Conservation (phyloP, 2,329 filamentous ascomycete species). For the Hypoxylon sp. region DNA sequence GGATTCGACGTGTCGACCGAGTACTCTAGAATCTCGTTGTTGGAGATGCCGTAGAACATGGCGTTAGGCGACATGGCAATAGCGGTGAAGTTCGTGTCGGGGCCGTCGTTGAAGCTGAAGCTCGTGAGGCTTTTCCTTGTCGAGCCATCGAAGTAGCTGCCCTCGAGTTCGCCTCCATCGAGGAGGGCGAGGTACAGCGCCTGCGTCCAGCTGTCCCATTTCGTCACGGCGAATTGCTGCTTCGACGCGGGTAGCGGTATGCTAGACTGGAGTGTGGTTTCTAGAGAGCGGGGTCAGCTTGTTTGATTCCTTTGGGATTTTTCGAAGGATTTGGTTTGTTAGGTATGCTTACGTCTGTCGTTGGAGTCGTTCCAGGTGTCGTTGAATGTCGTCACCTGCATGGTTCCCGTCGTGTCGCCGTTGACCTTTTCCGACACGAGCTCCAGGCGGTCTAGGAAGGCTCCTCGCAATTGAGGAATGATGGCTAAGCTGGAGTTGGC, state of each 20-base stretch:
- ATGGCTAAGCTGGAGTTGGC: conserved; percentile 39
- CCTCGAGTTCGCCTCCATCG: conserved; percentile 20
- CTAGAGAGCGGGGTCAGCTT: conserved; percentile 19
- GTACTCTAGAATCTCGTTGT: conserved; percentile 40
- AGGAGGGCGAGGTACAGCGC: conserved; percentile 37
- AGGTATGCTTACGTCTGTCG: conserved; percentile 25
- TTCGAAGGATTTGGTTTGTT: conserved; percentile 1
- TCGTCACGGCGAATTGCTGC: conserved; percentile 38
- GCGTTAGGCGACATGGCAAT: conserved; percentile 41
- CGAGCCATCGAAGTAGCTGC: conserved; percentile 30
- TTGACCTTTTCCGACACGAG: conserved; percentile 30
- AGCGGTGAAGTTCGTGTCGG: conserved; percentile 37
- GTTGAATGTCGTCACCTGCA: conserved; percentile 33
- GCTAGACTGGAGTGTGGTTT: conserved; percentile 26
- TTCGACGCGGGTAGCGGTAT: conserved; percentile 27
- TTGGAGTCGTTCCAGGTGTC: conserved; percentile 32
- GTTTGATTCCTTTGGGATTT: background rate
- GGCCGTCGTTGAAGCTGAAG: conserved; percentile 38
- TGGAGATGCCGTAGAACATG: conserved; percentile 42
- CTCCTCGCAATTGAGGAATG: conserved; percentile 29
- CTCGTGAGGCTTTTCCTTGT: conserved; percentile 28
- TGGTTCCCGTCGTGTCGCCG: conserved; percentile 21
- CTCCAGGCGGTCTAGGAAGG: conserved; percentile 31
- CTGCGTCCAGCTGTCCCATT: conserved; percentile 38
- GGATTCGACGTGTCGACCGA: conserved; percentile 36